Evolutionary conservation across 768 basidiomycete genomes (phyloP).

Genomic region (Sarcomyxa edulis): DNA sequence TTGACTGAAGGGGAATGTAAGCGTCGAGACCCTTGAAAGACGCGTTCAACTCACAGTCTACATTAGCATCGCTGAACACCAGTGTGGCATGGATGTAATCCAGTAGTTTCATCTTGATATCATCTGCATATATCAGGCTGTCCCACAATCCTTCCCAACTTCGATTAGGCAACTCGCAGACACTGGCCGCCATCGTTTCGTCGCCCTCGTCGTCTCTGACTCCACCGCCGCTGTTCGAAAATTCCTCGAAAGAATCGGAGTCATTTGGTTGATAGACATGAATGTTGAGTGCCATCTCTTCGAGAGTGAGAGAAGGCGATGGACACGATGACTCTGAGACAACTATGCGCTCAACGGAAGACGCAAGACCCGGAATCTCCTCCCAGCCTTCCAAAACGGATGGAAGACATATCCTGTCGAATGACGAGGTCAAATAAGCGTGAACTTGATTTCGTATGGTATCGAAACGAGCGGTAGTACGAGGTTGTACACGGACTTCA

Average conservation of each 20-base stretch:
- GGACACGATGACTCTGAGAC: conserved; percentile 68
- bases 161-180: conserved; percentile 81
- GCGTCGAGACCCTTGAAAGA: conserved; percentile 2
- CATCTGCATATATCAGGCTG: conserved; percentile 76
- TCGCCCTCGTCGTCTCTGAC: conserved; percentile 52
- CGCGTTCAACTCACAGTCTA: conserved; percentile 58
- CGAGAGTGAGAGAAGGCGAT: conserved; percentile 44
- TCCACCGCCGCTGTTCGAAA: conserved; percentile 49
- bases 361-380: conserved; percentile 59
- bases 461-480: conserved; percentile 71
- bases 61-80: conserved; percentile 82
- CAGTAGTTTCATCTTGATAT: conserved; percentile 83
- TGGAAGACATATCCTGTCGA: conserved; percentile 64
- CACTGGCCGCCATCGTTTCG: conserved; percentile 81
- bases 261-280: conserved; percentile 86
- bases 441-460: conserved; percentile 63
- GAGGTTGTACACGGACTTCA: conserved; percentile 72
- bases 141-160: conserved; percentile 93
- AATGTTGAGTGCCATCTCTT: conserved; percentile 64
- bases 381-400: conserved; percentile 78
- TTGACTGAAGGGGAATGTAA: conserved; percentile 49
- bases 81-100: conserved; percentile 95
- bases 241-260: conserved; percentile 66
- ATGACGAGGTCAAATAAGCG: conserved; percentile 44
- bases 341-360: conserved; percentile 72